Base-by-base conservation (phyloP, 345 rosid genomes). In the Citrus mangshanensis region DNA sequence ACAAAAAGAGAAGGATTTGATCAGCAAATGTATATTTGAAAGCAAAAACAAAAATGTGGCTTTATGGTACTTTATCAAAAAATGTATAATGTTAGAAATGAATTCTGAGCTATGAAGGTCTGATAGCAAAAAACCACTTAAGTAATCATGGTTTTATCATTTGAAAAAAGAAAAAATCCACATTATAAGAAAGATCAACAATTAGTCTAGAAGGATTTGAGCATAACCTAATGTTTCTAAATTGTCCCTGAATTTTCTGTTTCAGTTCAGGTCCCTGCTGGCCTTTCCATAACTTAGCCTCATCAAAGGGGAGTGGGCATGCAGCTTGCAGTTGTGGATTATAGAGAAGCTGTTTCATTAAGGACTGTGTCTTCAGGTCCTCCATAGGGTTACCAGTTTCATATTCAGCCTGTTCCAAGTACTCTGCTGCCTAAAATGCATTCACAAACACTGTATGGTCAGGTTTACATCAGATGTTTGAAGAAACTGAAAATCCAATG, bases 221-320 rank as follows among this genome's bases (percentile, higher is more conserved):
- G 71, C 82, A 70, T 60, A 72, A 96, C 98, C 98, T 96, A 80
- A 96, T 94, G 84, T 94, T 96, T 89, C 89, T 86, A 88, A 94
- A 96, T 79, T 94, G 99, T 76, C 81, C 86, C 82, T 92, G 98
- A 83, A 91, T 89, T 80, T 88, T 85, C 84, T 68, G 90, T 74
- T 94, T 96, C 79, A 94, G 85, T 86, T 96, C 98, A 25, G 98
- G 99, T 61, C 99, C 99, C 69, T 89, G 87, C 85, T 90, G 93
- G 37, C 99, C 99, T 77, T 91, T 91, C 98, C 98, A 96, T 73
- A 96, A 84, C 85, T 94, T 92, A 65, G 98, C 99, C 86, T 96
- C 99, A 78, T 96, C 98, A 82, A 91, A 96, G 64, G 99, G 98
- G 60, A 93, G 84, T 10, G 99, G 98, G 79, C 98, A 94, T 58